phyloP scores from a whole-genome alignment of 148 eudicot species.

The Persicaria tinctoria region DNA sequence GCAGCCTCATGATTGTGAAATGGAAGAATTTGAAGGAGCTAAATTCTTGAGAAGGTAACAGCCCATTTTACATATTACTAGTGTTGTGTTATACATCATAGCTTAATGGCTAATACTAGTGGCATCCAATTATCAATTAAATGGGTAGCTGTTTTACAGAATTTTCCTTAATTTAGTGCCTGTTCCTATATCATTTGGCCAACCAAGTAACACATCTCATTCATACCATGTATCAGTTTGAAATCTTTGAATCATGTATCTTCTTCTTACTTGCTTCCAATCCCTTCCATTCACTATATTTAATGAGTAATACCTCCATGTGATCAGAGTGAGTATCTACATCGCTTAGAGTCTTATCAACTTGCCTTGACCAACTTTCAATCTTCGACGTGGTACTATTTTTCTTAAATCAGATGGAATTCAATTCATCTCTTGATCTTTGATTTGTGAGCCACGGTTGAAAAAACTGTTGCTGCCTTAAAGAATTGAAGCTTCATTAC shows the following conservation, averaged over 20 bases:
- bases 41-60: slow-evolving; percentile 63
- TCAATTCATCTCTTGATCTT: no score
- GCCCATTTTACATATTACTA: background rate
- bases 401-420: no score
- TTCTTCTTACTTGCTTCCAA: no score
- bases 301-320: background rate
- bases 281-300: background rate
- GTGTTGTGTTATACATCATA: background rate
- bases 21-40: slow-evolving; percentile 60
- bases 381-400: no score
- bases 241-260: no score
- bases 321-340: no score
- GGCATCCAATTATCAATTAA: background rate
- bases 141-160: background rate
- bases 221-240: no score
- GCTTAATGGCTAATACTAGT: background rate
- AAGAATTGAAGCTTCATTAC: background rate
- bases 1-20: slow-evolving; percentile 70
- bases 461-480: background rate
- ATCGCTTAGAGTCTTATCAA: no score
- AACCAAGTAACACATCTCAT: background rate
- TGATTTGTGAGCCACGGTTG: background rate
- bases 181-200: background rate
- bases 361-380: no score
- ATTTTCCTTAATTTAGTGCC: no score